Conservation (phyloP, 2,329 filamentous ascomycete genomes). For the Neofusicoccum laricinum region DNA sequence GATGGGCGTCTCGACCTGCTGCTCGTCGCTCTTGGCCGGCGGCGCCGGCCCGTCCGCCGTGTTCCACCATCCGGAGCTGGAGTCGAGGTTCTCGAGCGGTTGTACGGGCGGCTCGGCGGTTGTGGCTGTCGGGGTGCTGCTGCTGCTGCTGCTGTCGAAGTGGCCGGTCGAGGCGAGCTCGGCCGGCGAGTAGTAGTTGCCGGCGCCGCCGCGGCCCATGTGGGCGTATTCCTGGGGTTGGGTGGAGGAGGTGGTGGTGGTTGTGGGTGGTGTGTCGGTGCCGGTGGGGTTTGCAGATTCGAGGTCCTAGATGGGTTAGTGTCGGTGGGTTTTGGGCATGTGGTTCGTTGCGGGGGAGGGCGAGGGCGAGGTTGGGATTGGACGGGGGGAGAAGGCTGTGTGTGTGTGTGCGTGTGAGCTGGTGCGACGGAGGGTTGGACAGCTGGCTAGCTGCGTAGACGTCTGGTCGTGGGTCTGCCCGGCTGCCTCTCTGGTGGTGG, state of each 20-base stretch:
- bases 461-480: neutral
- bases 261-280: constrained; percentile 19
- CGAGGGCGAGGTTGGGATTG: neutral
- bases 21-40: neutral
- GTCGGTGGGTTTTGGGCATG: neutral
- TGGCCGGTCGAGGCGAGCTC: constrained; percentile 38
- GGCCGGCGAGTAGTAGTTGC: constrained; percentile 46
- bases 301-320: constrained; percentile 2
- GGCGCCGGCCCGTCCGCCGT: neutral
- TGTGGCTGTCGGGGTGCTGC: neutral
- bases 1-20: constrained; percentile 31
- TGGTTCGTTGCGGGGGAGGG: neutral
- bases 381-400: too few species aligned
- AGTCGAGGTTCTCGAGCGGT: constrained; percentile 17
- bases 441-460: neutral
- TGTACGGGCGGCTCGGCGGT: constrained; percentile 2
- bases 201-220: constrained; percentile 45
- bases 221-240: constrained; percentile 41
- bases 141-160: constrained; percentile 25
- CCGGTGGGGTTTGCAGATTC: constrained; percentile 30
- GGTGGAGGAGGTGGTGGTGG: constrained; percentile 19
- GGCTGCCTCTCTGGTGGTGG: too few species aligned
- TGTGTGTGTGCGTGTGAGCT: neutral
- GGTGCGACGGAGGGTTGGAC: neutral
- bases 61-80: constrained; percentile 5